Conservation (phyloP, 495 filamentous ascomycete genomes). For the Oidiodendron maius region DNA sequence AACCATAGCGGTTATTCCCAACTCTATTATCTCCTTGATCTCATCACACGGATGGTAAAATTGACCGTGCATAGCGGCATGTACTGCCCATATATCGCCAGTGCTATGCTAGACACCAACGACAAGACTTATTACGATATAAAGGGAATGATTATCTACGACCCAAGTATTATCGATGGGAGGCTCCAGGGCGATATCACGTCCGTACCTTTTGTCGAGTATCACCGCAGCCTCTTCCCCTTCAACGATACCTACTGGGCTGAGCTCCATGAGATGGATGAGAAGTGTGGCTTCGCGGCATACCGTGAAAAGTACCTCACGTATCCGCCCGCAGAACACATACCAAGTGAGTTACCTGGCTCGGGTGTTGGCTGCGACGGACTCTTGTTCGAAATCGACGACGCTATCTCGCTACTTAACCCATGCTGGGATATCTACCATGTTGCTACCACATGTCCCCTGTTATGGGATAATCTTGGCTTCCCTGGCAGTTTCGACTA, state of each 20-base stretch:
- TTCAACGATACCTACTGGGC: constrained; percentile 62
- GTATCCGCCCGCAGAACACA: constrained; percentile 58
- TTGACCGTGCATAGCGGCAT: too few relatives aligned
- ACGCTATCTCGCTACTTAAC: constrained; percentile 55
- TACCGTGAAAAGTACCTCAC: constrained; percentile 56
- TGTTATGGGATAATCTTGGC: constrained; percentile 67
- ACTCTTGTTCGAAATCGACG: constrained; percentile 48
- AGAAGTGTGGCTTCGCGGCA: constrained; percentile 59
- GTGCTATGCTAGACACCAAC: constrained; percentile 64
- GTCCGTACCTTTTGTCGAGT: constrained; percentile 54
- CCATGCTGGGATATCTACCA: constrained; percentile 81
- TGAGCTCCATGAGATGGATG: constrained; percentile 46
- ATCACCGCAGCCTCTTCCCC: constrained; percentile 52
- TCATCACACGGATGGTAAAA: too few relatives aligned
- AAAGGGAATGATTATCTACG: constrained; percentile 62
- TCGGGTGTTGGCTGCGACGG: constrained; percentile 21
- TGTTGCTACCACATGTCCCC: constrained; percentile 66
- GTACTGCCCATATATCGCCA: constrained; percentile 77
- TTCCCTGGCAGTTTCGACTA: constrained; percentile 55
- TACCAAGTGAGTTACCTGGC: constrained; percentile 35
- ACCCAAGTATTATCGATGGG: constrained; percentile 54
- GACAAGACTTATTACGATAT: constrained; percentile 63
- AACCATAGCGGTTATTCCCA: too few relatives aligned
- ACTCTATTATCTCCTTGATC: too few relatives aligned
- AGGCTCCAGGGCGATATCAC: constrained; percentile 47